These are phyloP conservation scores for Inonotus obliquus DNA, from an alignment of 1,284 basidiomycete species.

Conservation along the genomic window DNA sequence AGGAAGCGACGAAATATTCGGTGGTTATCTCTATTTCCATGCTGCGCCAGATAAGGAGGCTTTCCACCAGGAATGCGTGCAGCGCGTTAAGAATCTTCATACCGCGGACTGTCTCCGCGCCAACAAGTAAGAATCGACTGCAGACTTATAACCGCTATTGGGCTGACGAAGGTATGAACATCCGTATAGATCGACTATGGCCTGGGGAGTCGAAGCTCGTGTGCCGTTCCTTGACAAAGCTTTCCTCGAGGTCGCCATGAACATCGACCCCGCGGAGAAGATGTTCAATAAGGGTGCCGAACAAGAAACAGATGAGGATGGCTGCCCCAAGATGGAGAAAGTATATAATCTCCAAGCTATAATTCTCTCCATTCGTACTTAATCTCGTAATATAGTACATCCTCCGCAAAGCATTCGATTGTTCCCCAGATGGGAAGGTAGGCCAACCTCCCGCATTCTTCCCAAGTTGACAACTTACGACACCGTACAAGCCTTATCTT, in stretches of 20 bases:
- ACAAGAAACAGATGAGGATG: conserved; percentile 81
- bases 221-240: conserved; percentile 98
- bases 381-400: conserved; percentile 69
- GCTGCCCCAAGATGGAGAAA: conserved; percentile 91
- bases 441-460: conserved; percentile 15
- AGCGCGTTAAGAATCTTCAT: conserved; percentile 96
- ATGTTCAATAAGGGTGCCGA: conserved; percentile 82
- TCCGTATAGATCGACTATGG: conserved; percentile 85
- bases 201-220: conserved; percentile 98
- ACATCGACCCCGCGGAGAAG: conserved; percentile 85
- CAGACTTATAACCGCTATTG: too few relatives aligned
- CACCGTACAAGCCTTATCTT: conserved; percentile 76
- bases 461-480: conserved; percentile 23
- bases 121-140: conserved; percentile 69
- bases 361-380: background rate
- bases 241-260: conserved; percentile 95
- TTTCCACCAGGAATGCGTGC: conserved; percentile 95
- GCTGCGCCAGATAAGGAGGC: conserved; percentile 87
- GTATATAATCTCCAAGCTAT: conserved; percentile 32
- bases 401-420: conserved; percentile 95
- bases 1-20: conserved; percentile 97
- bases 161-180: background rate
- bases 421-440: conserved; percentile 79
- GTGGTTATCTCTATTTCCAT: conserved; percentile 99
- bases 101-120: conserved; percentile 97